Evolutionary conservation across 1,139 yeast species (phyloP).

Genomic region (Suhomyces taliae): DNA sequence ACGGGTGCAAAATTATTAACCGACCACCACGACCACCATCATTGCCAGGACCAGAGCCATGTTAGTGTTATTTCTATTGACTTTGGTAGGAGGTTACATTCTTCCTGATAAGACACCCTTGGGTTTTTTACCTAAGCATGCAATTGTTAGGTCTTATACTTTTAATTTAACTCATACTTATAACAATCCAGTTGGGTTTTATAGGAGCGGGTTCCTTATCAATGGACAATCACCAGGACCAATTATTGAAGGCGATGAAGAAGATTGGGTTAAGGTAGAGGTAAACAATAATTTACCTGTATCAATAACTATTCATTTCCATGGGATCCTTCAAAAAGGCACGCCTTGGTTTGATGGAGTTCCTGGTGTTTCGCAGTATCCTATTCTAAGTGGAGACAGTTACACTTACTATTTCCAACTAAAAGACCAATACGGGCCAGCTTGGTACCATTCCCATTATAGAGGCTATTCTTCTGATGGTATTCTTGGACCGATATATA

Average conservation of each 20-base stretch:
- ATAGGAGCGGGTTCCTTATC: conserved; percentile 24
- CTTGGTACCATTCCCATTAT: conserved; percentile 55
- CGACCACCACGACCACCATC: too few relatives aligned
- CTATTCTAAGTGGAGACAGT: conserved; percentile 34
- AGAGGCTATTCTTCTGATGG: conserved; percentile 52
- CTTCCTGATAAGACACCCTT: background rate
- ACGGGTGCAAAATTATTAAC: conserved; percentile 1
- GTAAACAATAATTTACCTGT: conserved; percentile 30
- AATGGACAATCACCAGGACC: conserved; percentile 42
- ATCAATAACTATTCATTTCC: conserved; percentile 46
- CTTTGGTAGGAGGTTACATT: background rate
- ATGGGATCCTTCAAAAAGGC: conserved; percentile 44
- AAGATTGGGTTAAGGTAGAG: conserved; percentile 33
- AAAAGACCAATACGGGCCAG: conserved; percentile 44
- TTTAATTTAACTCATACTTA: conserved; percentile 16
- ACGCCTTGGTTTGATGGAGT: conserved; percentile 47
- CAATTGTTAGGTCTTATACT: conserved; percentile 9
- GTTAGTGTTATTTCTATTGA: background rate
- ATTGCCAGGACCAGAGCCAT: background rate
- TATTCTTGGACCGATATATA: conserved; percentile 39
- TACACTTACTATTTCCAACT: conserved; percentile 40
- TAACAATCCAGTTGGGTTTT: conserved; percentile 21
- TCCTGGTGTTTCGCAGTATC: conserved; percentile 42
- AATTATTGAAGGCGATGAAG: conserved; percentile 31
- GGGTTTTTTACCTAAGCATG: conserved; percentile 4